Evolutionary conservation across 768 basidiomycete species (phyloP).

Genomic region (Russula earlei): DNA sequence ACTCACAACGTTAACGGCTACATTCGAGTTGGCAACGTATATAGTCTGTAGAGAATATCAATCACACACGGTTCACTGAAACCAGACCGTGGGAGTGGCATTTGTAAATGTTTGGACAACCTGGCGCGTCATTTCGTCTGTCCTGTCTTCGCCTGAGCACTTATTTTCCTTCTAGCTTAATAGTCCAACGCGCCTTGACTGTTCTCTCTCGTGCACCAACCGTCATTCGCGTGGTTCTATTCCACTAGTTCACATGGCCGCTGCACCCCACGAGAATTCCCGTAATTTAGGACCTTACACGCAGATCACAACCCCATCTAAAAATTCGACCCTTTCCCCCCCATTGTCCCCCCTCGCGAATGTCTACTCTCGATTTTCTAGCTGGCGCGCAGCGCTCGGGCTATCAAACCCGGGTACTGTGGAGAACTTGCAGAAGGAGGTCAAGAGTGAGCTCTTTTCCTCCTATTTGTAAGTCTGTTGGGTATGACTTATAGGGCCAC

Average conservation of each 20-base stretch:
- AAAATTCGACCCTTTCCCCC: constrained; percentile 7
- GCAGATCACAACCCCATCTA: not conserved
- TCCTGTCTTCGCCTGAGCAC: not conserved
- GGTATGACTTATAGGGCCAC: not conserved
- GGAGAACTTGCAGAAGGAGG: constrained; percentile 89
- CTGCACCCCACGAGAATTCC: constrained; percentile 9
- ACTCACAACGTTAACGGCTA: constrained; percentile 1
- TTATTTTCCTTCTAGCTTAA: not conserved
- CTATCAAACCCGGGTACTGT: constrained; percentile 87
- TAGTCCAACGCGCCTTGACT: not conserved
- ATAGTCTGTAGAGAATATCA: not conserved
- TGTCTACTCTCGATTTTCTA: constrained; percentile 62
- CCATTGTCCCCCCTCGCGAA: constrained; percentile 46
- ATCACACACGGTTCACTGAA: too few relatives aligned
- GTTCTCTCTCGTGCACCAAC: not conserved
- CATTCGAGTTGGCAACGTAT: not conserved
- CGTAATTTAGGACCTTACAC: not conserved
- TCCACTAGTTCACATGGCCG: constrained; percentile 7
- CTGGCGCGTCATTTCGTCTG: constrained; percentile 6
- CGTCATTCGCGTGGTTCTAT: constrained; percentile 2
- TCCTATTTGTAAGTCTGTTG: not conserved
- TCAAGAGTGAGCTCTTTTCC: constrained; percentile 56
- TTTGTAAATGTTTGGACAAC: constrained; percentile 16
- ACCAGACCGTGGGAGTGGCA: not conserved
- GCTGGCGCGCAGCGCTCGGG: constrained; percentile 74